Evolutionary conservation across 805 yeast species (phyloP).

Genomic region (Suhomyces vadensis): DNA sequence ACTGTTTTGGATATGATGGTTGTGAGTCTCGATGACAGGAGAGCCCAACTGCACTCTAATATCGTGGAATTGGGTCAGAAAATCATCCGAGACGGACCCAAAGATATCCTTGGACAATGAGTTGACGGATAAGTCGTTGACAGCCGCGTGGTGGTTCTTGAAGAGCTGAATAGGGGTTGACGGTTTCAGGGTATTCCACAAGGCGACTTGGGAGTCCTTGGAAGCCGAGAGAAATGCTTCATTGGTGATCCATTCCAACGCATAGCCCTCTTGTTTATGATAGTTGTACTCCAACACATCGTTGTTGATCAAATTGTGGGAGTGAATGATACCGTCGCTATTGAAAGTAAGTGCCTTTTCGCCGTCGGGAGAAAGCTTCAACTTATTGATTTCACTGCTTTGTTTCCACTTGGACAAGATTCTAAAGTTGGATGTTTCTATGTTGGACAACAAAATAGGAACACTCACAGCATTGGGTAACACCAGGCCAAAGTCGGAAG

Average conservation of each 20-base stretch:
- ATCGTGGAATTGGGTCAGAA: conserved; percentile 61
- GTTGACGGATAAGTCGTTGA: conserved; percentile 70
- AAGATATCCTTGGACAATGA: conserved; percentile 40
- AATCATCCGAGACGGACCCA: conserved; percentile 74
- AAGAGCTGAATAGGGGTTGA: conserved; percentile 50
- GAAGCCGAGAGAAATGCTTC: conserved; percentile 58
- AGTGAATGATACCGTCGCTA: conserved; percentile 49
- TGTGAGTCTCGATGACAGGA: conserved; percentile 47
- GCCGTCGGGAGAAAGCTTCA: conserved; percentile 53
- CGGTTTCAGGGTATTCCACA: conserved; percentile 60
- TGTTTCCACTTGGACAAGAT: conserved; percentile 55
- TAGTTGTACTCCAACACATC: conserved; percentile 38
- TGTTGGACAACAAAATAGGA: conserved; percentile 20
- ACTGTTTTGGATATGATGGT: conserved; percentile 63
- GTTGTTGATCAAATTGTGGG: conserved; percentile 33
- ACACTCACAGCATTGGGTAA: conserved; percentile 25
- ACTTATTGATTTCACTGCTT: conserved; percentile 65
- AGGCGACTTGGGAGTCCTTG: conserved; percentile 64
- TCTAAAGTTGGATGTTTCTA: conserved; percentile 37
- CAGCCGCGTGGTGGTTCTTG: conserved; percentile 54
- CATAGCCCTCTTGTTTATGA: conserved; percentile 69
- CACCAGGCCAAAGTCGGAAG: conserved; percentile 31
- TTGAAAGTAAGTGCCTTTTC: conserved; percentile 56
- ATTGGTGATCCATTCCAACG: conserved; percentile 65
- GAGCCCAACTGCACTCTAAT: conserved; percentile 36